Percentiles rank a stretch among this genome's conserved stretches.
Evolutionary conservation across 2,329 filamentous ascomycete species (phyloP).

Genomic region (Lasiodiplodia sp.): DNA sequence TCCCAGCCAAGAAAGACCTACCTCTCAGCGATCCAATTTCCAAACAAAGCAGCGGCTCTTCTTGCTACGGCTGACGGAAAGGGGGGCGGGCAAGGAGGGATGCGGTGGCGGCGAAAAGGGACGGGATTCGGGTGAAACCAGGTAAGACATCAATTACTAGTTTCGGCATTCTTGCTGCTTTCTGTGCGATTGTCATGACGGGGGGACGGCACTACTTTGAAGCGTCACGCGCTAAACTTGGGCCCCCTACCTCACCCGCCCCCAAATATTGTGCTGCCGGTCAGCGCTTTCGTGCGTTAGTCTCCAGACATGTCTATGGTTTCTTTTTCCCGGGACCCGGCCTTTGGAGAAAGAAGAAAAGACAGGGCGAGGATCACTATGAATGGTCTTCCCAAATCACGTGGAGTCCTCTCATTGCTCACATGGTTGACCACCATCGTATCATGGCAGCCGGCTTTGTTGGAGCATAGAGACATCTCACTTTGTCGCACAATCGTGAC

Average conservation of each 20-base stretch:
- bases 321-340: not conserved
- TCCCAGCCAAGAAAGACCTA: not conserved
- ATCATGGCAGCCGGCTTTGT: too few species aligned
- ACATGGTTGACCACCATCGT: too few species aligned
- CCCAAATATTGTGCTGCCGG: not conserved
- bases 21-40: not conserved
- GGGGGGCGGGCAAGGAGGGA: not conserved
- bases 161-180: slow-evolving; percentile 20
- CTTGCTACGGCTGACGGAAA: slow-evolving; percentile 6
- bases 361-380: not conserved
- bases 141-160: slow-evolving; percentile 13
- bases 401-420: not conserved
- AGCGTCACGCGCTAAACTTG: slow-evolving; percentile 10
- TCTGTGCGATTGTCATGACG: slow-evolving; percentile 4
- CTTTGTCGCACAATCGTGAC: too few species aligned
- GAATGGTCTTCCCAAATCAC: not conserved
- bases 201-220: slow-evolving; percentile 9
- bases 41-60: not conserved
- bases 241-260: not conserved
- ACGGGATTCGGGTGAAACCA: not conserved
- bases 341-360: not conserved
- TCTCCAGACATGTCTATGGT: not conserved
- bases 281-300: not conserved
- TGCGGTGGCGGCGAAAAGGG: not conserved
- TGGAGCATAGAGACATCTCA: too few species aligned